Conservation (phyloP, 1,284 basidiomycete species). For the Chiua sp. region DNA sequence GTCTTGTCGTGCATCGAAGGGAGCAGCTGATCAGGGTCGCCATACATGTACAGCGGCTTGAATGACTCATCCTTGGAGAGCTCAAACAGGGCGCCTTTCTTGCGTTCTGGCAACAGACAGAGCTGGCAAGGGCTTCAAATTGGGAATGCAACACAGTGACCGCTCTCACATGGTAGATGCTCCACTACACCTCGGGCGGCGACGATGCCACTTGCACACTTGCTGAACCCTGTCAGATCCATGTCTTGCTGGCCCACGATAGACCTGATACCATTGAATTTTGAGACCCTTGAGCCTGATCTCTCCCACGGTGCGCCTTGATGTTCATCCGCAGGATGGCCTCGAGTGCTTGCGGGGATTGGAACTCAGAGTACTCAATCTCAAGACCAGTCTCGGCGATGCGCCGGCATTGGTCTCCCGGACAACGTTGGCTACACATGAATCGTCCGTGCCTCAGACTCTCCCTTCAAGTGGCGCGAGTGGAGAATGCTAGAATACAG, state of each 20-base stretch:
- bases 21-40: slow-evolving; percentile 70
- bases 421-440: too few species aligned
- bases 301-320: slow-evolving; percentile 81
- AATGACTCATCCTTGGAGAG: slow-evolving; percentile 35
- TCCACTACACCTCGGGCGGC: slow-evolving; percentile 45
- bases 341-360: slow-evolving; percentile 65
- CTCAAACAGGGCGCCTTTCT: slow-evolving; percentile 47
- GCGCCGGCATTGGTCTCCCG: too few species aligned
- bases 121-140: slow-evolving; percentile 85
- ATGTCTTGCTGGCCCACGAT: slow-evolving; percentile 78
- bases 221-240: slow-evolving; percentile 52
- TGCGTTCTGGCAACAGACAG: slow-evolving; percentile 49
- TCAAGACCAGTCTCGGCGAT: slow-evolving; percentile 60
- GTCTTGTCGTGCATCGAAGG: slow-evolving; percentile 78
- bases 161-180: slow-evolving; percentile 77
- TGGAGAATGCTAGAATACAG: too few species aligned
- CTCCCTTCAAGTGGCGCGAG: too few species aligned
- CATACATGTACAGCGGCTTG: slow-evolving; percentile 50
- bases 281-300: slow-evolving; percentile 95
- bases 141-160: slow-evolving; percentile 81
- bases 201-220: slow-evolving; percentile 20
- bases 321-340: slow-evolving; percentile 80
- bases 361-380: slow-evolving; percentile 61
- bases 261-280: slow-evolving; percentile 83
- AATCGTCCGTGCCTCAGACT: too few species aligned